Conservation (phyloP, 805 yeast species). For the Suhomyces canberraensis region DNA sequence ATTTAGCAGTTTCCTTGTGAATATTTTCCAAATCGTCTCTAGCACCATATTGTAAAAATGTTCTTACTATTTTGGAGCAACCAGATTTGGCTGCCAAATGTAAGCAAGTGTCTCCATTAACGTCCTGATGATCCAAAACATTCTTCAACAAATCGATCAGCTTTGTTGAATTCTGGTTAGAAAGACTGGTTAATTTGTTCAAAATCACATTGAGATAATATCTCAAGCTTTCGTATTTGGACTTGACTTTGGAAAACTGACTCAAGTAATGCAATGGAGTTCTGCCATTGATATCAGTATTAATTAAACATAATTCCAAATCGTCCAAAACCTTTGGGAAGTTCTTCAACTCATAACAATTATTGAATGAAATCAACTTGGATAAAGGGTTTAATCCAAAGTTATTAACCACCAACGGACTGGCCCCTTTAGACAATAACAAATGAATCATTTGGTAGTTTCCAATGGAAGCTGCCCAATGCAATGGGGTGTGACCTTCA, state of each 20-base stretch:
- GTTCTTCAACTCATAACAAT: constrained; percentile 75
- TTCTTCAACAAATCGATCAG: constrained; percentile 59
- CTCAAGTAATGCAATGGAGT: constrained; percentile 88
- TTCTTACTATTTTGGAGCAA: constrained; percentile 67
- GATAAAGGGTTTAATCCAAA: constrained; percentile 86
- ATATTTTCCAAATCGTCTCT: constrained; percentile 47
- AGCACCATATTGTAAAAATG: constrained; percentile 84
- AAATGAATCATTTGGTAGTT: constrained; percentile 73
- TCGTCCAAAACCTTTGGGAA: constrained; percentile 77
- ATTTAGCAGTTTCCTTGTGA: constrained; percentile 42
- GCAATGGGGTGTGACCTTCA: constrained; percentile 92
- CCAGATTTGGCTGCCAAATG: constrained; percentile 75
- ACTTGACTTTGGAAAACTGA: constrained; percentile 58
- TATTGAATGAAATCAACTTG: constrained; percentile 81
- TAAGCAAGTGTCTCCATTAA: constrained; percentile 79
- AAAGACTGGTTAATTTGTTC: constrained; percentile 59
- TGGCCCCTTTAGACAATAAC: constrained; percentile 72
- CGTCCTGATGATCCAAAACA: constrained; percentile 74
- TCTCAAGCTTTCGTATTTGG: constrained; percentile 73
- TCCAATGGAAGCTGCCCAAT: constrained; percentile 98
- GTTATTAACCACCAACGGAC: constrained; percentile 48
- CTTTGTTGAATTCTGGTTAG: constrained; percentile 34
- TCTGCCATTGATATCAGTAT: constrained; percentile 67
- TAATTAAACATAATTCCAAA: constrained; percentile 72
- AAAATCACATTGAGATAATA: constrained; percentile 78